Percentiles rank a stretch among this genome's conserved stretches.
Evolutionary conservation across 2,329 filamentous ascomycete genomes (phyloP).

Genomic region (Seiridium cupressi): DNA sequence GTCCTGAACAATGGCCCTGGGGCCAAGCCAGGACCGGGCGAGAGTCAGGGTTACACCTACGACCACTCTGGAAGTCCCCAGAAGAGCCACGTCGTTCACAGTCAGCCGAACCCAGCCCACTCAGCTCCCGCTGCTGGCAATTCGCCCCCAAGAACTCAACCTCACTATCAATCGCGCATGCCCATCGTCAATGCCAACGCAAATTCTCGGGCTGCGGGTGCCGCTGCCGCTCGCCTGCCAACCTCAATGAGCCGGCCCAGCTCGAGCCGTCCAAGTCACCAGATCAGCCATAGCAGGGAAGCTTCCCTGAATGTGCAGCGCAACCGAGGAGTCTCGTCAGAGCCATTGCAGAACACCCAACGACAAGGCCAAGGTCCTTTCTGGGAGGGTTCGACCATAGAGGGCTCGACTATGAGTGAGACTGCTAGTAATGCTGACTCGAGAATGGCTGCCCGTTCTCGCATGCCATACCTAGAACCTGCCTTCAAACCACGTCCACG

Average conservation of each 20-base stretch:
- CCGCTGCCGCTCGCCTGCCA: constrained; percentile 14
- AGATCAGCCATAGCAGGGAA: constrained; percentile 20
- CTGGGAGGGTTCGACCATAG: constrained; percentile 31
- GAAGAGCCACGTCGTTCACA: constrained; percentile 19
- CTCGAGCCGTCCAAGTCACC: constrained; percentile 13
- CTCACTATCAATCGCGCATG: constrained; percentile 22
- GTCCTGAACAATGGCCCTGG: constrained; percentile 26
- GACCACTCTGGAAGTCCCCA: constrained; percentile 18
- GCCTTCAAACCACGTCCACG: constrained; percentile 22
- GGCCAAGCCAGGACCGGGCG: constrained; percentile 19
- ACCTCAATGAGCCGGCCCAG: constrained; percentile 10
- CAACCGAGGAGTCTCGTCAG: constrained; percentile 19
- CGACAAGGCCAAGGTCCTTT: constrained; percentile 23
- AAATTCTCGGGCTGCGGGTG: constrained; percentile 19
- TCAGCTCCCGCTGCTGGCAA: constrained; percentile 1
- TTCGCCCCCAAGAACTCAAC: constrained; percentile 13
- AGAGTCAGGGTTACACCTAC: constrained; percentile 14
- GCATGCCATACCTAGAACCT: constrained; percentile 14
- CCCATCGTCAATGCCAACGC: constrained; percentile 27
- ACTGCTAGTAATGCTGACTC: constrained; percentile 28
- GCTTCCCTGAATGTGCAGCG: constrained; percentile 19
- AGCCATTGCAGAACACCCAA: constrained; percentile 18
- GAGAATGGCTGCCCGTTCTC: constrained; percentile 19
- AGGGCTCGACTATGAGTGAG: constrained; percentile 30
- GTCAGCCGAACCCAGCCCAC: constrained; percentile 12